Evolutionary conservation across 2,329 filamentous ascomycete species (phyloP), one percentile per base, ranked within the genome.

Genomic region (Exutisphaerella laricina): DNA sequence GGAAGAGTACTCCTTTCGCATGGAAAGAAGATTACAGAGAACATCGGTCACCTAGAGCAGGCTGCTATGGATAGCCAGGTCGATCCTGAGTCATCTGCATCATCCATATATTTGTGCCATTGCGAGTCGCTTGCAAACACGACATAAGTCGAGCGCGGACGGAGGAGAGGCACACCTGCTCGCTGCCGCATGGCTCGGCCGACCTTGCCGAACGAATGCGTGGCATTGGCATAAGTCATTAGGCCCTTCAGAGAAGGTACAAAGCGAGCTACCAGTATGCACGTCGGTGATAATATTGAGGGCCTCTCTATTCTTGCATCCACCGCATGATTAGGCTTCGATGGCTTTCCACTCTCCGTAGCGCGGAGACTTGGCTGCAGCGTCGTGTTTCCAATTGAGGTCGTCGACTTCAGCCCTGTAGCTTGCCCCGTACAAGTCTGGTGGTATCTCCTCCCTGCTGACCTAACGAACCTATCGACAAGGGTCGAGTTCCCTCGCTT

Each of bases 61-160:
- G 26, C 41, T 41, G 23, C 37, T 39, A 39, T 23, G 36, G 16
- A 30, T 18, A 40, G 33, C 32, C 16, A 23, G 33, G 20, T 35
- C 17, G 17, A 20, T 35, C 17, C 25, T 37, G 35, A 30, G 25
- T 28, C 32, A 43, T 46, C 43, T 46, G 43, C 45, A 44, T 49
- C 39, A 46, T 46, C 46, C 42, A 38, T 39, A 49, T 45, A 26
- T 28, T 44, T 32, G 23, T 46, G 28, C 41, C 23, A 28, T 41
- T 30, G 26, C 46, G 29, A 41, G 28, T 28, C 28, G 41, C 41
- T 45, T 41, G 46, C 46, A 43, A 43, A 47, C 40, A 40, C 35
- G 39, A 37, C 45, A 13, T 41, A 23, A 21, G 25, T 26, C 30
- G 22, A 21, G 14, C 39, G 36, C 34, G 35, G 41, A 20, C 36